phyloP scores from a whole-genome alignment of 306 rosid species.

The Castanea crenata region DNA sequence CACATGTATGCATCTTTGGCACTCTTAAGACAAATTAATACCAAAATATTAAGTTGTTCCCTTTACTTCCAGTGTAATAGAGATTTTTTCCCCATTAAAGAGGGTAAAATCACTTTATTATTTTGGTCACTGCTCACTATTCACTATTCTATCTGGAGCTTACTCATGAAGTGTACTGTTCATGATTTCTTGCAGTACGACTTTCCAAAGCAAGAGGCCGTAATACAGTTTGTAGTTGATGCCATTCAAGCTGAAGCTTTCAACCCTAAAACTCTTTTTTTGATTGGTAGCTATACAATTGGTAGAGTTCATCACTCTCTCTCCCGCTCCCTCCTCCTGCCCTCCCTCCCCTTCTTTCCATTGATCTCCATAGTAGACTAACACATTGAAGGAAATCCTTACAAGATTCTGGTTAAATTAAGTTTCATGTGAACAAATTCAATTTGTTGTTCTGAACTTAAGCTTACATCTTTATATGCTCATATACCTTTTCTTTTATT shows the following conservation, averaged over 20 bases:
- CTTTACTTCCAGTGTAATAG: not conserved
- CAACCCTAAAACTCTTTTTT: constrained; percentile 84
- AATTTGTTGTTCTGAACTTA: not conserved
- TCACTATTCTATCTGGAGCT: not conserved
- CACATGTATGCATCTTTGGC: not conserved
- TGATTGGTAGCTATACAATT: constrained; percentile 94
- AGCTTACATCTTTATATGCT: not conserved
- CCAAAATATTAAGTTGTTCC: not conserved
- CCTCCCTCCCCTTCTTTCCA: not conserved
- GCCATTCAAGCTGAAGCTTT: constrained; percentile 93
- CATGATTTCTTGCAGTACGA: constrained; percentile 70
- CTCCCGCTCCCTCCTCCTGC: not conserved
- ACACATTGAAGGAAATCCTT: not conserved
- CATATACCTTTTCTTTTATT: not conserved
- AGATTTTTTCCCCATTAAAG: no score
- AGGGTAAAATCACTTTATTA: not conserved
- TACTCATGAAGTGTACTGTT: constrained; percentile 4
- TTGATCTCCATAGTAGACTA: not conserved
- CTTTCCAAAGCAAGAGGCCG: constrained; percentile 94
- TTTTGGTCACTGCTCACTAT: not conserved
- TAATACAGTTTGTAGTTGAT: constrained; percentile 87
- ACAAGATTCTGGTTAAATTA: not conserved
- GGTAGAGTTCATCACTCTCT: constrained; percentile 48
- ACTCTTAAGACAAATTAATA: constrained; percentile 1
- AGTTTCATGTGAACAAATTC: not conserved